phyloP scores from a whole-genome alignment of 495 filamentous ascomycete species.

The Lasiosphaeria miniovina region DNA sequence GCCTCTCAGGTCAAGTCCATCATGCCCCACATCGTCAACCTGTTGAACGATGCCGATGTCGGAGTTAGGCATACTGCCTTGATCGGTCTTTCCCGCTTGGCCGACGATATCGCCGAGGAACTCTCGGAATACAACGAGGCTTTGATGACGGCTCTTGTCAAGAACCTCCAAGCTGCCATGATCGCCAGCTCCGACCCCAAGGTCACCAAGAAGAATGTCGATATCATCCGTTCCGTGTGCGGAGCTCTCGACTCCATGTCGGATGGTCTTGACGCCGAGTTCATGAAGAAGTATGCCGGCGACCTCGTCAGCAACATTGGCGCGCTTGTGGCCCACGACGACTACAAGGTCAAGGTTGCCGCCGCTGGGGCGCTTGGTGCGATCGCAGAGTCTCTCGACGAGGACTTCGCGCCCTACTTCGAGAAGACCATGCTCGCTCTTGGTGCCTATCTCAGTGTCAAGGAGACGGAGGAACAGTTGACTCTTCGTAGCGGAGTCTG shows the following conservation, averaged over 20 bases:
- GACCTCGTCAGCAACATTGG: slow-evolving; percentile 82
- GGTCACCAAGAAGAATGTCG: slow-evolving; percentile 66
- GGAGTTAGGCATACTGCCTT: slow-evolving; percentile 84
- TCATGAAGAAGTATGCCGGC: slow-evolving; percentile 74
- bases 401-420: slow-evolving; percentile 86
- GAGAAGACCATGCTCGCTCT: slow-evolving; percentile 81
- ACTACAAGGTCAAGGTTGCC: slow-evolving; percentile 85
- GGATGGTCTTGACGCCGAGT: slow-evolving; percentile 80
- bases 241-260: slow-evolving; percentile 88
- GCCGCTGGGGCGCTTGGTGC: slow-evolving; percentile 87
- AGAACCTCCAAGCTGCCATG: slow-evolving; percentile 81
- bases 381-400: slow-evolving; percentile 77
- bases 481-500: slow-evolving; percentile 84
- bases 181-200: slow-evolving; percentile 41
- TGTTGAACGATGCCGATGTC: slow-evolving; percentile 77
- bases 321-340: slow-evolving; percentile 72
- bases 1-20: slow-evolving; percentile 82
- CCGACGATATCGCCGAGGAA: slow-evolving; percentile 89
- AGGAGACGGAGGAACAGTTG: slow-evolving; percentile 85
- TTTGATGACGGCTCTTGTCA: slow-evolving; percentile 77
- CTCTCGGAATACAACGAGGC: slow-evolving; percentile 76
- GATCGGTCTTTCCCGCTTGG: slow-evolving; percentile 79
- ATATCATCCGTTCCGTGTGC: slow-evolving; percentile 85
- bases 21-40: slow-evolving; percentile 78
- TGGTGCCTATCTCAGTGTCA: slow-evolving; percentile 76